A percentile compares a stretch with the other conserved stretches of the same genome.
phyloP scores from a whole-genome alignment of 768 basidiomycete genomes.

The Cystobasidiopsis lactophilus region DNA sequence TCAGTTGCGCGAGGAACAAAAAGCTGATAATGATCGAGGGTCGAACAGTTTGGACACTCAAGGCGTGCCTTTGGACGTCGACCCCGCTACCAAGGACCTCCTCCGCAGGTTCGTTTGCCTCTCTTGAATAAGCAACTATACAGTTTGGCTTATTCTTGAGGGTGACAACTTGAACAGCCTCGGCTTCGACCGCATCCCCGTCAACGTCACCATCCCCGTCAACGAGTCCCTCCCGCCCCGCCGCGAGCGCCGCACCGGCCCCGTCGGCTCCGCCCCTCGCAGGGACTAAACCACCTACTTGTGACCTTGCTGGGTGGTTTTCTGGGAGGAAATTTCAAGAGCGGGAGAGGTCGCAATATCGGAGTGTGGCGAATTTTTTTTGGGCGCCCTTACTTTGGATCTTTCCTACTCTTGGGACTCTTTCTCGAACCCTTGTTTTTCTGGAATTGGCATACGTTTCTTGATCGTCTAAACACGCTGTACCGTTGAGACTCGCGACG shows the following conservation, averaged over 20 bases:
- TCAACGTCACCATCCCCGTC: constrained; percentile 45
- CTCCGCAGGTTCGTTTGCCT: neutral
- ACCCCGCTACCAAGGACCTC: constrained; percentile 77
- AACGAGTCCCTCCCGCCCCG: constrained; percentile 18
- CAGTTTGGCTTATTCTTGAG: constrained; percentile 33
- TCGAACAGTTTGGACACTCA: constrained; percentile 40
- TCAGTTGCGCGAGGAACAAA: neutral
- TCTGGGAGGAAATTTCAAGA: neutral
- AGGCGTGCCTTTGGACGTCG: constrained; percentile 53
- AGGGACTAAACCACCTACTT: neutral
- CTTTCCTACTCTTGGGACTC: neutral
- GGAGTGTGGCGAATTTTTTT: too few species aligned
- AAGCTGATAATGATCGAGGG: neutral
- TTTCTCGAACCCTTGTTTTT: too few species aligned
- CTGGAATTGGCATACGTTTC: too few species aligned
- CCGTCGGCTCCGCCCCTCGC: too few species aligned
- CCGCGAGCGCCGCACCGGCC: constrained; percentile 2
- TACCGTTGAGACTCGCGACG: too few species aligned
- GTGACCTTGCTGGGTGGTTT: neutral
- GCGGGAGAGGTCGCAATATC: too few species aligned
- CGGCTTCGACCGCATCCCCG: constrained; percentile 81
- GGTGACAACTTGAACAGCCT: too few species aligned
- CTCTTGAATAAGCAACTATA: too few species aligned
- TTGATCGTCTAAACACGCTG: too few species aligned
- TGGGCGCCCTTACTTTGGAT: neutral